Base-by-base conservation (phyloP, 176 grass and related monocot genomes). In the Juncus effusus region DNA sequence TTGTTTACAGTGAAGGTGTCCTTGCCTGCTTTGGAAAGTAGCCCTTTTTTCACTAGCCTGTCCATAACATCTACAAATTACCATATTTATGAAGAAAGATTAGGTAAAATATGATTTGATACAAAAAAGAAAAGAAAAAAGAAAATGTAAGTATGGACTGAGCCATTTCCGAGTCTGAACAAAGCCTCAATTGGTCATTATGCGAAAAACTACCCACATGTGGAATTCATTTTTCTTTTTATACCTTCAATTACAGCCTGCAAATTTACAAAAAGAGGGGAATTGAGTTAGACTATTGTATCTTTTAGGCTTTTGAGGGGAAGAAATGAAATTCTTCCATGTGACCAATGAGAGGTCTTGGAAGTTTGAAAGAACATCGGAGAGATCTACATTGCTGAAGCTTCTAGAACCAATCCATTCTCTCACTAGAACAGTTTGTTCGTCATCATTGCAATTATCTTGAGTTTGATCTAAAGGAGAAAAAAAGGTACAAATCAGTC, bases 191-290 rank as follows among this genome's bases (percentile, higher is more conserved):
- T 28, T 28, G 19, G 19, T 28, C 19, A 28, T 28, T 28, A 28
- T 28, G 19, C 1, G 19, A 28, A 28, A n/a, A 28, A 28, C 19
- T 28, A 28, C 0, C 19, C 19, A 28, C 19, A 28, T 28, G 16
- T 16, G 51, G 54, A 36, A 42, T 56, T 13, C 0, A 11, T 0
- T 19, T 47, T 37, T n/a, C 37, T 42, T 55, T 38, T 56, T 10
- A 62, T 97, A 97, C 94, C 94, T 97, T 86, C 85, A 77, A 74
- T 65, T 60, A 89, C 56, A 73, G 65, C 94, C 94, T 97, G 94
- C 57, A 84, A 86, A 83, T 64, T 68, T 58, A 62, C 39, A 56
- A 79, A 54, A 15, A 62, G 14, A 36, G 38, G 54, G 15, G 54
- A 65, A 66, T 15, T 54, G 41, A 60, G 52, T 86, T 62, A 83